Base-by-base conservation (phyloP, 345 rosid genomes). In the Moricandia arvensis region DNA sequence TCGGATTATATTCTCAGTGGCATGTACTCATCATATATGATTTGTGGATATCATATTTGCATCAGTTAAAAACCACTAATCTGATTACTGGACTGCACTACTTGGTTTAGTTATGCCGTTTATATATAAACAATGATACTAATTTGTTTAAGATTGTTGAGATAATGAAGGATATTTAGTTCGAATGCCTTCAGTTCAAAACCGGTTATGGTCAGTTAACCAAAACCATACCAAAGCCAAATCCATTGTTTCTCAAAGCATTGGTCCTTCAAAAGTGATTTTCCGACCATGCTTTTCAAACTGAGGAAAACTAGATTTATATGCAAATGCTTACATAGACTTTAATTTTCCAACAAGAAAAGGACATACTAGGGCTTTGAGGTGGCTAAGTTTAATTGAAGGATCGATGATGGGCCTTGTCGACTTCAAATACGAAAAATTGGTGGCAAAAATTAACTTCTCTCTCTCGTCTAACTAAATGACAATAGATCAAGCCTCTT, bases 401-500 rank as follows among this genome's bases (percentile, higher is more conserved):
- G 54, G 30, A n/a, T n/a, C n/a, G n/a, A 67, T 49, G 71, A 35
- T 69, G 73, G 79, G 68, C 63, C 74, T 68, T 51, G 60, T 35
- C 68, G 49, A 33, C 60, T 68, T 68, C 62, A 59, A 24, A 21
- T n/a, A 17, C 21, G 16, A 60, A 47, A 6, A 68, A 67, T 24
- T 68, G 45, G 29, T 29, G 43, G 62, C 15, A 69, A 5, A 38
- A 51, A 31, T 21, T 15, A 59, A 59, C 57, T 17, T 21, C 10
- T 18, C 0, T 60, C 21, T 35, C 49, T 7, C 60, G 10, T 24
- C 18, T 51, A 54, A 21, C 73, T 26, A 47, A 30, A 59, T 49
- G 34, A 4, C 73, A 75, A 49, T 68, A 61, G 15, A 51, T 24
- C 18, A 55, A 67, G 53, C 24, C 8, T 49, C 21, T 12, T 67